Conservation (phyloP, 129 eudicot species). For the Chrysanthemum lavandulifolium region DNA sequence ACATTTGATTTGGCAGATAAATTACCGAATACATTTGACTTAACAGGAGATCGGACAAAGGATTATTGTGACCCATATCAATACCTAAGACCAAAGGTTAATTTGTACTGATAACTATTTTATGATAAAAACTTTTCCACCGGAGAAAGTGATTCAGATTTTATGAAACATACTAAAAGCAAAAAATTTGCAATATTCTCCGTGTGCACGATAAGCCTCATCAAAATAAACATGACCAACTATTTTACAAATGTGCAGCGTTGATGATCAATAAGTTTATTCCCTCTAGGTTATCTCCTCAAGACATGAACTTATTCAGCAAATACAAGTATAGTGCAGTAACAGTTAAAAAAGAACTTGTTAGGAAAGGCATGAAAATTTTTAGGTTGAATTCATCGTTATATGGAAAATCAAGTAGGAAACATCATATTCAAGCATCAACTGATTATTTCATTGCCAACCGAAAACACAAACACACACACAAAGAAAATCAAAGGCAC, state of each 20-base stretch:
- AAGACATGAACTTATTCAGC: background rate
- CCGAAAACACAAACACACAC: background rate
- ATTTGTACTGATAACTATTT: too few species aligned
- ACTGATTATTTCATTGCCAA: background rate
- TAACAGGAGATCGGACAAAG: too few species aligned
- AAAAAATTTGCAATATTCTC: too few species aligned
- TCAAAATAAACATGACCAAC: background rate
- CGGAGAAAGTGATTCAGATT: too few species aligned
- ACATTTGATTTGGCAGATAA: too few species aligned
- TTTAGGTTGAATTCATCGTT: background rate
- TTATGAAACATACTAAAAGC: too few species aligned
- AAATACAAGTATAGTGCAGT: background rate
- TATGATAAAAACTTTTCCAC: too few species aligned
- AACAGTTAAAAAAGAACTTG: background rate
- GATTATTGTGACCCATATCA: too few species aligned
- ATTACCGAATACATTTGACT: too few species aligned
- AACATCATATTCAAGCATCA: slow-evolving; percentile 2
- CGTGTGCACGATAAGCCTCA: too few species aligned
- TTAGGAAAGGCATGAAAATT: background rate
- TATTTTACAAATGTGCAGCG: background rate
- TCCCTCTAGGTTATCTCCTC: too few species aligned
- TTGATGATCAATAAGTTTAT: background rate
- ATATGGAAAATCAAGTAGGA: background rate
- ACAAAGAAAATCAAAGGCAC: background rate
- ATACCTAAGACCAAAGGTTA: too few species aligned